These are phyloP conservation scores for Scedosporium minutisporum DNA, from an alignment of 2,329 filamentous ascomycete genomes.

Conservation along the genomic window DNA sequence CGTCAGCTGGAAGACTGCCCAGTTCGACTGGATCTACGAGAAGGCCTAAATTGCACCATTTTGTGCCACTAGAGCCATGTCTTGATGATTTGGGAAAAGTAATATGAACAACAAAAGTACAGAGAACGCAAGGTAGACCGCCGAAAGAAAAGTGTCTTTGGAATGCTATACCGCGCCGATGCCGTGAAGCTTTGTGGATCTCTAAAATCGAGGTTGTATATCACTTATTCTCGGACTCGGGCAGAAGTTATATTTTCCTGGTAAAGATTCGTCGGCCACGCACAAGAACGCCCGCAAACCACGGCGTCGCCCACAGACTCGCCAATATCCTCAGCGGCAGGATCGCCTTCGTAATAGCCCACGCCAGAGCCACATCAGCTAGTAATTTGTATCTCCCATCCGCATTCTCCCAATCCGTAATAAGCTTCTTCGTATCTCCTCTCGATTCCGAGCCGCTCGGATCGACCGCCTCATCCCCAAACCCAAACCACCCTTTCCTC, in stretches of 20 bases:
- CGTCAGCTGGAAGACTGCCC: slow-evolving; percentile 71
- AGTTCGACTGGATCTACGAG: slow-evolving; percentile 97
- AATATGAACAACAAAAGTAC: neutral
- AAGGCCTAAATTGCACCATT: slow-evolving; percentile 43
- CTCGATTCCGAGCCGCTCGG: neutral
- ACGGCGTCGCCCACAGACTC: slow-evolving; percentile 84
- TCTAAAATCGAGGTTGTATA: neutral
- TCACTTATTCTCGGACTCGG: neutral
- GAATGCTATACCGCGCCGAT: neutral
- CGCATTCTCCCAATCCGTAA: slow-evolving; percentile 26
- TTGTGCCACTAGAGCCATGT: neutral
- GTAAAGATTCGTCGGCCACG: slow-evolving; percentile 21
- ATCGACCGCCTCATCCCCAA: slow-evolving; percentile 26
- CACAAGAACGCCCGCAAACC: slow-evolving; percentile 67
- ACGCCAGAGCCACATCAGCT: slow-evolving; percentile 73
- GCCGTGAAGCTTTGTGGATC: too few species aligned
- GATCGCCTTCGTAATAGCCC: slow-evolving; percentile 79
- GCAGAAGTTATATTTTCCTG: neutral
- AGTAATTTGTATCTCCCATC: slow-evolving; percentile 46
- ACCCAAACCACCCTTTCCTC: slow-evolving; percentile 72
- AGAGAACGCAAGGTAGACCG: neutral
- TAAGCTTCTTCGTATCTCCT: slow-evolving; percentile 16
- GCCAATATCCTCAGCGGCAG: slow-evolving; percentile 65
- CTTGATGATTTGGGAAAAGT: neutral
- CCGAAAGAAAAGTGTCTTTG: neutral